Base-by-base conservation (phyloP, 768 basidiomycete species). In the Astraeus odoratus region DNA sequence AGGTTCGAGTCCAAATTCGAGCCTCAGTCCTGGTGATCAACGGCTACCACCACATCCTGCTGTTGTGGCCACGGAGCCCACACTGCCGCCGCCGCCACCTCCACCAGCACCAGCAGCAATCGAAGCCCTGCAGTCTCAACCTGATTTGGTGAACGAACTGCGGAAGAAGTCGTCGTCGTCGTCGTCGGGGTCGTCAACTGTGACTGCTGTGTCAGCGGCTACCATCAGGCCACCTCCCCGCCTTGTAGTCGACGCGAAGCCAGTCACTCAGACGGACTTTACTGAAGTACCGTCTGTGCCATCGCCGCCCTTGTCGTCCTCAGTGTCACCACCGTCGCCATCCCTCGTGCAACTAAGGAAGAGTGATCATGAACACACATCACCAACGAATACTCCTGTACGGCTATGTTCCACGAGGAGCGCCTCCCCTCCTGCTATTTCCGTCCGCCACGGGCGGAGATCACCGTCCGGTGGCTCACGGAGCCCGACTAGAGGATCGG, bases 331-430 rank as follows among this genome's bases (percentile, higher is more conserved):
- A 57, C 58, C 62, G 23, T 53, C 53, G 12, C 50, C 60, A 5
- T 40, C 46, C 38, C 39, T 29, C 15, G 42, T 20, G 16, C 51
- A 43, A 26, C 36, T 33, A 12, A 49, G 49, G 44, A 44, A 53
- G 44, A 69, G 67, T 44, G 67, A 70, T 46, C 61, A 68, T 48
- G 64, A 61, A 59, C 48, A 61, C 56, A 49, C 59, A 39, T 67
- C 66, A 40, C 58, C 67, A 19, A 69, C 74, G 41, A 77, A 77
- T 15, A 83, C 82, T 1, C 82, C 82, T 7, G 72, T 78, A 15
- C 83, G 26, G 18, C 26, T 16, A 4, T 36, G n/a, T 80, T 53
- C 81, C 81, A 23, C 82, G 81, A 16, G 59, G 74, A 6, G 58
- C 30, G 30, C 70, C 18, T 38, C 53, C 42, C 33, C 60, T 64